Conservation (phyloP, 345 rosid species). For the Syzygium jambos region DNA sequence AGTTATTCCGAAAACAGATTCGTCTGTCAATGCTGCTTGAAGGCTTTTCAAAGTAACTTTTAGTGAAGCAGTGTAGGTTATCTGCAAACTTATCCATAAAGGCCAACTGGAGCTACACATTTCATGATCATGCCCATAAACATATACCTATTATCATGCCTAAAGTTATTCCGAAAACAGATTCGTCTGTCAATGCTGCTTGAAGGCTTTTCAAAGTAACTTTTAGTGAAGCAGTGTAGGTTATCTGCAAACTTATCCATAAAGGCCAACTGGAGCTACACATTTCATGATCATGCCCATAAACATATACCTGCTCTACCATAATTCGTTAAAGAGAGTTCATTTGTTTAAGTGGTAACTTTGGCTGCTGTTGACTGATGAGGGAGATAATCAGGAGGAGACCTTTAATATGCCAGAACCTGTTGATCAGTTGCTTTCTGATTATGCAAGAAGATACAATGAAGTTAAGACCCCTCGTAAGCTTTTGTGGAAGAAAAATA, state of each 20-base stretch:
- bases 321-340: background rate
- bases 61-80: background rate
- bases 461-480: constrained; percentile 94
- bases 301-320: background rate
- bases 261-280: background rate
- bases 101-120: background rate
- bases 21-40: background rate
- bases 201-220: background rate
- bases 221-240: background rate
- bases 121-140: background rate
- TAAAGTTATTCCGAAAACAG: background rate
- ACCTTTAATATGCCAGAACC: constrained; percentile 60
- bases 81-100: background rate
- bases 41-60: background rate
- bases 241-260: background rate
- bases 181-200: background rate
- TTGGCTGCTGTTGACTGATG: background rate
- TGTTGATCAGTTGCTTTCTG: constrained; percentile 64
- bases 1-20: background rate
- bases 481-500: constrained; percentile 94
- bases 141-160: background rate
- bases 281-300: background rate
- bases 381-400: constrained; percentile 58
- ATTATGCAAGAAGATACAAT: constrained; percentile 71
- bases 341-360: background rate